Evolutionary conservation across 176 grass and related monocot species (phyloP).

Genomic region (Eragrostis curvula): DNA sequence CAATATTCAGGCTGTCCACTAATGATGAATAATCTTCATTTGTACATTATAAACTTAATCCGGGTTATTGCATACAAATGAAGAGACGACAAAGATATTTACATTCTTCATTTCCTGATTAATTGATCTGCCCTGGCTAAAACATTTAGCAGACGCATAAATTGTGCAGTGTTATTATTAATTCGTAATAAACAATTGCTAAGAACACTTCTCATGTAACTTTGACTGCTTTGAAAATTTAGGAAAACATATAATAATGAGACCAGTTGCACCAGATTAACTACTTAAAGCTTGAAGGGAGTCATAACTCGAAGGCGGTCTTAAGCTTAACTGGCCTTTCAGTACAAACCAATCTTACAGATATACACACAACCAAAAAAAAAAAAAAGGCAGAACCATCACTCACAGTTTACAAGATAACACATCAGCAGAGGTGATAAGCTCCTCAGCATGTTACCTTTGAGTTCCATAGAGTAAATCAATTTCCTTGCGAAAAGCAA

Average conservation of each 20-base stretch:
- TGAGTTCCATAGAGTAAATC: conserved; percentile 28
- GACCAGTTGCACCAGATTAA: neutral
- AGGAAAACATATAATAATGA: neutral
- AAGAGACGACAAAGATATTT: neutral
- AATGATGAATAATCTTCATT: neutral
- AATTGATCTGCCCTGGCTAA: neutral
- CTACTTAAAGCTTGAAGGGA: conserved; percentile 2
- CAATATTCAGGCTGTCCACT: neutral
- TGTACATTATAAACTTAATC: neutral
- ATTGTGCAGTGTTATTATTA: neutral
- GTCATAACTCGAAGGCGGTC: neutral
- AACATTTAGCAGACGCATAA: neutral
- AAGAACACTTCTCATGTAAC: neutral
- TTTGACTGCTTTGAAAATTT: neutral
- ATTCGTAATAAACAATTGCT: conserved; percentile 4
- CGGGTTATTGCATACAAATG: neutral
- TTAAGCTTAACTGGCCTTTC: neutral
- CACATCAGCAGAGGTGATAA: conserved; percentile 29
- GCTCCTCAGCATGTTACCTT: conserved; percentile 58
- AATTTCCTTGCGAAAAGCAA: conserved; percentile 46
- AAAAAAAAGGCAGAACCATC: conserved; percentile 15
- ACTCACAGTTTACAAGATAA: conserved; percentile 8
- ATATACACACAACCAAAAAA: too few relatives aligned
- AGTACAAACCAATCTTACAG: neutral
- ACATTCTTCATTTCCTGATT: neutral